A percentile compares a stretch with the other conserved stretches of the same genome.
phyloP scores from a whole-genome alignment of 2,329 filamentous ascomycete genomes.

The Cladophialophora carrionii region DNA sequence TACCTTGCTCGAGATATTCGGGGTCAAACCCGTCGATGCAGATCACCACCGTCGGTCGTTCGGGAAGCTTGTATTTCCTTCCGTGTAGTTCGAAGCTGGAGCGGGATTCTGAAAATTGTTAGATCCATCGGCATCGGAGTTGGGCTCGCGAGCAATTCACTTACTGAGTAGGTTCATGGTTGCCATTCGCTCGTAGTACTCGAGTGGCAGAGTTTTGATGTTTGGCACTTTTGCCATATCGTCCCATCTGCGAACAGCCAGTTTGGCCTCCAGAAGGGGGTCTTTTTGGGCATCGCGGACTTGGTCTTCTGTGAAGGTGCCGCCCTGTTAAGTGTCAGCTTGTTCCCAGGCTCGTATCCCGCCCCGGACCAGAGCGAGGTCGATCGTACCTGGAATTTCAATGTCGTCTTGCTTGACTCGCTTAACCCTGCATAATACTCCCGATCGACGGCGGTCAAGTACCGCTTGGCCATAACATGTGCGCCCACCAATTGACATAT shows the following conservation, averaged over 20 bases:
- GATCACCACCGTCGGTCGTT: slow-evolving; percentile 47
- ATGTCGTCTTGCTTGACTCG: slow-evolving; percentile 41
- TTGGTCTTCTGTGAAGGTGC: slow-evolving; percentile 36
- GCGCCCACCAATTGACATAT: slow-evolving; percentile 41
- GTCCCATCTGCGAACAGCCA: slow-evolving; percentile 41
- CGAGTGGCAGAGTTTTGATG: slow-evolving; percentile 34
- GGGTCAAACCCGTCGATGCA: slow-evolving; percentile 54
- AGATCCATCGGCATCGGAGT: background rate
- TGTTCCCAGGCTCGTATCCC: background rate
- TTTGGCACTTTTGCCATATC: slow-evolving; percentile 40
- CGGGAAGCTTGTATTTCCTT: slow-evolving; percentile 43
- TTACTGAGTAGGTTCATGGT: slow-evolving; percentile 32
- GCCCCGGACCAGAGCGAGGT: background rate
- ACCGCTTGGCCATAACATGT: slow-evolving; percentile 43
- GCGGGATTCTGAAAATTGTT: slow-evolving; percentile 28
- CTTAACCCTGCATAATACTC: slow-evolving; percentile 41
- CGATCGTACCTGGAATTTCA: slow-evolving; percentile 39
- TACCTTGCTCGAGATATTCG: slow-evolving; percentile 46
- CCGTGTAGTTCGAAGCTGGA: slow-evolving; percentile 40
- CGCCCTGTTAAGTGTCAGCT: slow-evolving; percentile 34
- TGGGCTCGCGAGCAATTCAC: background rate
- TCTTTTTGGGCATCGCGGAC: slow-evolving; percentile 39
- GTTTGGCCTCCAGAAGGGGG: slow-evolving; percentile 39
- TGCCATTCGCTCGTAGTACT: slow-evolving; percentile 39
- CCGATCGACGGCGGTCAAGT: slow-evolving; percentile 40